Evolutionary conservation across 768 basidiomycete genomes (phyloP).

Genomic region (Lactarius evosmus): DNA sequence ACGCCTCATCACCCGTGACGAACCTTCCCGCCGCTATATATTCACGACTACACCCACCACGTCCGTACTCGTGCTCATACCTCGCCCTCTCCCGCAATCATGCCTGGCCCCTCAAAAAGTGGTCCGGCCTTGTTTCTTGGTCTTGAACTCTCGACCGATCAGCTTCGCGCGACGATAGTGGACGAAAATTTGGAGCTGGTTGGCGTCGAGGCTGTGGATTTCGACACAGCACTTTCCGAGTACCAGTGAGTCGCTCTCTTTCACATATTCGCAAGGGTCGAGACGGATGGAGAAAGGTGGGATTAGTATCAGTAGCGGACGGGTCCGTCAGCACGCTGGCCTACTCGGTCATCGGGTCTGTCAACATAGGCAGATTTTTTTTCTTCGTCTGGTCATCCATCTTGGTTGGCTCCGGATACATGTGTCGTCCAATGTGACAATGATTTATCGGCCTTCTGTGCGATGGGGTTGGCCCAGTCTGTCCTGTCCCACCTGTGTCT

Average conservation of each 20-base stretch:
- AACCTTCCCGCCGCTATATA: conserved; percentile 2
- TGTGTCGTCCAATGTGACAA: conserved; percentile 2
- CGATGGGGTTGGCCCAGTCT: background rate
- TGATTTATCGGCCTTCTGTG: conserved; percentile 12
- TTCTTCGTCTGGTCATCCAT: conserved; percentile 16
- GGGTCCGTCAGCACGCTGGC: background rate
- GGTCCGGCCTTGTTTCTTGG: conserved; percentile 70
- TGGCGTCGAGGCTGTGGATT: conserved; percentile 79
- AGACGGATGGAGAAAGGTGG: background rate
- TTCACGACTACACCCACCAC: conserved; percentile 12
- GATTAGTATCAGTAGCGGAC: background rate
- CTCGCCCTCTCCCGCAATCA: too few relatives aligned
- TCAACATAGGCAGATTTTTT: background rate
- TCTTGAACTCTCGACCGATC: conserved; percentile 81
- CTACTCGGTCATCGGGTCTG: background rate
- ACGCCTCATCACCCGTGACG: conserved; percentile 17
- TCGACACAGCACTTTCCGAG: conserved; percentile 74
- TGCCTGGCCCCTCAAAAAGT: conserved; percentile 36
- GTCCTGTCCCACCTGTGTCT: background rate
- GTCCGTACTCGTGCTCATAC: background rate
- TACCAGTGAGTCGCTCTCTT: conserved; percentile 60
- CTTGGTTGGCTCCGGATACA: conserved; percentile 1
- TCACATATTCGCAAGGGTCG: conserved; percentile 2
- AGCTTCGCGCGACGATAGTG: conserved; percentile 77
- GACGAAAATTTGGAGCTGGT: conserved; percentile 81